Percentiles rank a stretch among this genome's conserved stretches.
Evolutionary conservation across 2,329 filamentous ascomycete species (phyloP).

Genomic region (Talaromyces funiculosus): DNA sequence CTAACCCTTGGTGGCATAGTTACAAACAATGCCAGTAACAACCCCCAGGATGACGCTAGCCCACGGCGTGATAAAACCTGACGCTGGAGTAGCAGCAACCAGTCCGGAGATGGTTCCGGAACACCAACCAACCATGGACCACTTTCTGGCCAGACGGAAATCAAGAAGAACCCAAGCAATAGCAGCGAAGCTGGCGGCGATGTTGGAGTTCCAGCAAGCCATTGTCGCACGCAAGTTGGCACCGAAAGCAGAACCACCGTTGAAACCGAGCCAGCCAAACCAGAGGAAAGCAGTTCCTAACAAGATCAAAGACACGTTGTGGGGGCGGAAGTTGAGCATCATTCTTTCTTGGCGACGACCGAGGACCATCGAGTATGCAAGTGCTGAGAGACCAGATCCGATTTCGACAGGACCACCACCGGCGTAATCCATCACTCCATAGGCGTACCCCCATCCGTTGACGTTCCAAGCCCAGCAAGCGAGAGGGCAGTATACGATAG

Average conservation of each 20-base stretch:
- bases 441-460: conserved; percentile 87
- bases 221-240: conserved; percentile 90
- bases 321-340: conserved; percentile 99
- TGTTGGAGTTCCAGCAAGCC: conserved; percentile 96
- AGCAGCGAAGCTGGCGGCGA: conserved; percentile 85
- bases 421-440: conserved; percentile 92
- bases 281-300: conserved; percentile 92
- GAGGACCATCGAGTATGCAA: conserved; percentile 93
- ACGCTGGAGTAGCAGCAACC: conserved; percentile 78
- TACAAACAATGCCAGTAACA: conserved; percentile 63
- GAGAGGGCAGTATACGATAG: conserved; percentile 92
- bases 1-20: conserved; percentile 82
- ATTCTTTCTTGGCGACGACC: conserved; percentile 96
- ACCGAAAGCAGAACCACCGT: conserved; percentile 90
- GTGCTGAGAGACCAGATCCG: conserved; percentile 81
- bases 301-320: conserved; percentile 96
- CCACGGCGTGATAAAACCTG: conserved; percentile 70
- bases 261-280: conserved; percentile 99
- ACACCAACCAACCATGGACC: conserved; percentile 91
- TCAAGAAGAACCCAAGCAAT: conserved; percentile 95
- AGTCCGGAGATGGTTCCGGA: conserved; percentile 82
- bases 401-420: conserved; percentile 98
- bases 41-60: conserved; percentile 57
- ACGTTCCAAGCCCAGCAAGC: conserved; percentile 96
- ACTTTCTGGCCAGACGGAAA: conserved; percentile 89